Conservation (phyloP, 2,329 filamentous ascomycete genomes). For the Aspergillus quadricinctus region DNA sequence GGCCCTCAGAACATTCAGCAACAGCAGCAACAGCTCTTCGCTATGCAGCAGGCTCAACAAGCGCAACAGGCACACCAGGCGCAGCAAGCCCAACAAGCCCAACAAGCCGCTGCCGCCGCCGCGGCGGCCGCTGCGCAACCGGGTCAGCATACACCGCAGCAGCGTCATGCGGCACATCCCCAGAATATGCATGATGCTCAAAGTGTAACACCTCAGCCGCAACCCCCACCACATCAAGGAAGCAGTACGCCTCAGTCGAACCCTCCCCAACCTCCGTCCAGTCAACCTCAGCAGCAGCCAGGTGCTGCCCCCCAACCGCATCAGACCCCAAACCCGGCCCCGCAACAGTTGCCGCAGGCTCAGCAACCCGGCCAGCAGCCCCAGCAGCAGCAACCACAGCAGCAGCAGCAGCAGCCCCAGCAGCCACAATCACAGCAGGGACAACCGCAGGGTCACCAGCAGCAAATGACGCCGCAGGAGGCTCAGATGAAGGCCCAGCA, state of each 20-base stretch:
- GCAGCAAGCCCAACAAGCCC: constrained; percentile 33
- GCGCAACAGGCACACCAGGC: constrained; percentile 24
- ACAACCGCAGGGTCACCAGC: constrained; percentile 32
- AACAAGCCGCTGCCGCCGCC: constrained; percentile 21
- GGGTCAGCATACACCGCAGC: constrained; percentile 38
- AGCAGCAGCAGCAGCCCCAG: constrained; percentile 29
- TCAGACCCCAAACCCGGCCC: constrained; percentile 32
- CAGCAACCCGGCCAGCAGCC: constrained; percentile 27
- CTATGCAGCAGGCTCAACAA: constrained; percentile 26
- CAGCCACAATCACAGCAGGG: constrained; percentile 26
- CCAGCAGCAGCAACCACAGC: constrained; percentile 18
- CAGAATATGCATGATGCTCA: constrained; percentile 41
- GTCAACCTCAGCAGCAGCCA: constrained; percentile 34
- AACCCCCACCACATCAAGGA: constrained; percentile 37
- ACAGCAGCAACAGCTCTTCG: constrained; percentile 38
- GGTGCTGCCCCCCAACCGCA: constrained; percentile 32
- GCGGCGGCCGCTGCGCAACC: constrained; percentile 27
- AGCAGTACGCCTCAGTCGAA: constrained; percentile 36
- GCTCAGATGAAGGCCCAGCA: constrained; percentile 39
- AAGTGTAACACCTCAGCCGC: constrained; percentile 42
- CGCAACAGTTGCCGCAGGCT: constrained; percentile 35
- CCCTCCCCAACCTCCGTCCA: constrained; percentile 26
- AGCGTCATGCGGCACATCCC: constrained; percentile 38
- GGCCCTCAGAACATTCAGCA: constrained; percentile 41
- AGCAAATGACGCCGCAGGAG: constrained; percentile 37